Conservation (phyloP, 495 filamentous ascomycete genomes). For the Penicillium daleae region DNA sequence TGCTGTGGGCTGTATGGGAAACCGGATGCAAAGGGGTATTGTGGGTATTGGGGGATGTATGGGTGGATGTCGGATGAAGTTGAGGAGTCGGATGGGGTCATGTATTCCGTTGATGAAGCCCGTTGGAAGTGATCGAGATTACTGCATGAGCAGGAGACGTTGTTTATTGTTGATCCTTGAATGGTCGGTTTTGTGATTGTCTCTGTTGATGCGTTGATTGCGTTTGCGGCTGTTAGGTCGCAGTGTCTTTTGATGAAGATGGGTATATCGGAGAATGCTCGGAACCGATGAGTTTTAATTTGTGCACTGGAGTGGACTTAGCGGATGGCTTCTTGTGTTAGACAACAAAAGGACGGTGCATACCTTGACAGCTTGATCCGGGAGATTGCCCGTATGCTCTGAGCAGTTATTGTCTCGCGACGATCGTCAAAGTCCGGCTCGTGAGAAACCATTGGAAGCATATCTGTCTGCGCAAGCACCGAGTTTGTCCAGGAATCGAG, state of each 20-base stretch:
- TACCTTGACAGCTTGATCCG: constrained; percentile 63
- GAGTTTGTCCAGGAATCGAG: constrained; percentile 56
- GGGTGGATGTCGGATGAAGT: constrained; percentile 40
- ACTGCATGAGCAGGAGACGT: constrained; percentile 41
- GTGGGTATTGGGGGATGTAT: constrained; percentile 30
- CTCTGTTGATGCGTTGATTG: constrained; percentile 29
- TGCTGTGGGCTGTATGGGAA: constrained; percentile 58
- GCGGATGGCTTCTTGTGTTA: background rate
- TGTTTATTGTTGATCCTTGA: constrained; percentile 32
- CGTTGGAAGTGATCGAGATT: constrained; percentile 39
- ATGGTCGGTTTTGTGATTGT: constrained; percentile 31
- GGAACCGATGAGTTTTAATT: constrained; percentile 63
- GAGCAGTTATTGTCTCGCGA: constrained; percentile 50
- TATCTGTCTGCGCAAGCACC: constrained; percentile 50
- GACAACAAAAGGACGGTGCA: background rate
- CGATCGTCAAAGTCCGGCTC: constrained; percentile 44
- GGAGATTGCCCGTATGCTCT: constrained; percentile 57
- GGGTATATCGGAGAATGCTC: constrained; percentile 63
- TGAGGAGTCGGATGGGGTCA: constrained; percentile 43
- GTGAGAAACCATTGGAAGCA: constrained; percentile 43
- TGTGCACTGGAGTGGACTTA: constrained; percentile 48
- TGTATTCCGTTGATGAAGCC: constrained; percentile 42
- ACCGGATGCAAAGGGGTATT: constrained; percentile 38
- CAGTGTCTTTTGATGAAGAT: constrained; percentile 63
- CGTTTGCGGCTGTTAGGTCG: constrained; percentile 50